Base-by-base conservation (phyloP, 2,329 filamentous ascomycete genomes). In the Penicillium sp. region DNA sequence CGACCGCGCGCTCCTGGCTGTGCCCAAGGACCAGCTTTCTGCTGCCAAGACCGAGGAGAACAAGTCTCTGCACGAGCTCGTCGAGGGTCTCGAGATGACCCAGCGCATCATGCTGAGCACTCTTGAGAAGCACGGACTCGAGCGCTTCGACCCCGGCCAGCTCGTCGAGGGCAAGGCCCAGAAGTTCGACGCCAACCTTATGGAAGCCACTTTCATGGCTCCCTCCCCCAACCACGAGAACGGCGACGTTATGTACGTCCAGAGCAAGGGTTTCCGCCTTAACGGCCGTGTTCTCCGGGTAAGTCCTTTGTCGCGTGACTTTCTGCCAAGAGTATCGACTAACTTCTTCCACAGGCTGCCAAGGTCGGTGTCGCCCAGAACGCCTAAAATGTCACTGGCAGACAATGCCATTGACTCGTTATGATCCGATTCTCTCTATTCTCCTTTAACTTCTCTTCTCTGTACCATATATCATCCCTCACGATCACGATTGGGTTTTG, bases 351-450 rank as follows among this genome's bases (percentile, higher is more conserved):
- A 53, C 24, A 79, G 75, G 91, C 93, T 60, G 91, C 93, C 71
- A 96, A 97, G 83, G 93, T 97, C 60, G 92, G 93, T 70, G 92
- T 97, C 54, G 92, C 96, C 62, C 96, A 94, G 84, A 96, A 94
- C 79, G 66, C 69, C 49, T 80, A 73, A 72, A 60, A 49, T 32
- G 9, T 21, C 29, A 24, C 40, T 24, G 18, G 18, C 18, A 18
- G 18, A 41, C 36, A 48, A 53, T 50, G 58, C 47, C 27, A 40
- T 36, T 52, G 46, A 55, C 46, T 34, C 43, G 50, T 55, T 40
- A 34, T 47, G 48, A 48, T 38, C 32, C 29, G 14, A 48, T 34
- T 29, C 27, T 36, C 21, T n/a, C 13, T 50, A 42, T 44, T 46
- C 54, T 42, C 16, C 45, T 50, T 40, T 50, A 43, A 42, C 18